These are phyloP conservation scores for Fulvia fulva DNA, from an alignment of 2,329 filamentous ascomycete species.

Conservation along the genomic window DNA sequence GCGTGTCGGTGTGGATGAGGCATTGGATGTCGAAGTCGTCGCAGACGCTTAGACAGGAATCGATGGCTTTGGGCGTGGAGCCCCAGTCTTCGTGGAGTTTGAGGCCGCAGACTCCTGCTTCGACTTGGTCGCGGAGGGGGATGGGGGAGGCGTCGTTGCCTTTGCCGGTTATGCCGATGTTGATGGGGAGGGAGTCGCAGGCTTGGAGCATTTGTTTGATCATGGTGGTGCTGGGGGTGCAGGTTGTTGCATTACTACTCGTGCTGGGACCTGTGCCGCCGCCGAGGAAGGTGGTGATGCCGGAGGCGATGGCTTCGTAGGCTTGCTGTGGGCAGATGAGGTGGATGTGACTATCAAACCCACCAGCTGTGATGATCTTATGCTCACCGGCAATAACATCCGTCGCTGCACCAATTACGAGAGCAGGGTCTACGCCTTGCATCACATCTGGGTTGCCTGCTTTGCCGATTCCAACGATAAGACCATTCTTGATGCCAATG, in stretches of 20 bases:
- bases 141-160: slow-evolving; percentile 74
- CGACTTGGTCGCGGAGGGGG: slow-evolving; percentile 73
- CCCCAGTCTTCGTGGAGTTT: slow-evolving; percentile 98
- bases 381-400: slow-evolving; percentile 89
- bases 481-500: slow-evolving; percentile 83
- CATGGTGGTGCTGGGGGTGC: slow-evolving; percentile 79
- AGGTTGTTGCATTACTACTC: slow-evolving; percentile 87
- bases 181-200: slow-evolving; percentile 74
- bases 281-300: slow-evolving; percentile 85
- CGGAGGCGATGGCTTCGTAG: slow-evolving; percentile 75
- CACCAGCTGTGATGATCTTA: slow-evolving; percentile 86
- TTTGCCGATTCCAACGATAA: slow-evolving; percentile 87
- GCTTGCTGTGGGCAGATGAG: slow-evolving; percentile 94
- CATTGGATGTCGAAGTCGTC: slow-evolving; percentile 91
- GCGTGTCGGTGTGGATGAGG: slow-evolving; percentile 90
- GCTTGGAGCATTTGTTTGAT: slow-evolving; percentile 89
- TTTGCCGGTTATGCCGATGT: slow-evolving; percentile 88
- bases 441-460: slow-evolving; percentile 97
- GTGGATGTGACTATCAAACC: slow-evolving; percentile 86
- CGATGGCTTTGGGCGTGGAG: slow-evolving; percentile 83
- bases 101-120: slow-evolving; percentile 81
- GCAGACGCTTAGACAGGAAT: slow-evolving; percentile 73
- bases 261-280: slow-evolving; percentile 92
- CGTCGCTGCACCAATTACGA: slow-evolving; percentile 83
- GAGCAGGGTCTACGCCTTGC: slow-evolving; percentile 72